Percentiles rank a stretch among this genome's conserved stretches.
These are phyloP conservation scores for Boletus semigastroideus DNA, from an alignment of 1,284 basidiomycete genomes.

Conservation along the genomic window DNA sequence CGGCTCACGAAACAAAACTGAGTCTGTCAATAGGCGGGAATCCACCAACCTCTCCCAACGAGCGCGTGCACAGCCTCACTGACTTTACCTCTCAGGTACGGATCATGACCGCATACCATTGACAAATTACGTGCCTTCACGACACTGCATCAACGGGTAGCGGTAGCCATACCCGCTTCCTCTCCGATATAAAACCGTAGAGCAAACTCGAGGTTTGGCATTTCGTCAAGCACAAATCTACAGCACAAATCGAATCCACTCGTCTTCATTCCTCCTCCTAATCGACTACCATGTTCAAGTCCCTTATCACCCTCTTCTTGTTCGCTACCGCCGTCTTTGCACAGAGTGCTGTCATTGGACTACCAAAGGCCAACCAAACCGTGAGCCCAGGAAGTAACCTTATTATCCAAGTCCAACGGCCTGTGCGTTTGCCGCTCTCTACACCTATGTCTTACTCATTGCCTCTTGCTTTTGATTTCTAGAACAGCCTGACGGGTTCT, in stretches of 20 bases:
- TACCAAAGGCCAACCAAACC: conserved; percentile 13
- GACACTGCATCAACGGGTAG: background rate
- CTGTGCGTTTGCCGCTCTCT: conserved; percentile 18
- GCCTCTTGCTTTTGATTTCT: background rate
- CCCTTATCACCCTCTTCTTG: conserved; percentile 9
- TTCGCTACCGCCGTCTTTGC: conserved; percentile 21
- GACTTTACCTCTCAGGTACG: background rate
- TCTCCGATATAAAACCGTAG: too few species aligned
- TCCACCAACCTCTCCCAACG: background rate
- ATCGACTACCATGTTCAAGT: conserved; percentile 12
- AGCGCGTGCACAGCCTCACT: background rate
- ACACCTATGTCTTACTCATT: background rate
- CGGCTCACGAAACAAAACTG: too few species aligned
- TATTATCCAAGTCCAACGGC: conserved; percentile 25
- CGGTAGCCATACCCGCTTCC: background rate
- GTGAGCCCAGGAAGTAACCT: conserved; percentile 16
- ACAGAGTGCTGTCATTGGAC: conserved; percentile 16
- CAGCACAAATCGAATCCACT: too few species aligned
- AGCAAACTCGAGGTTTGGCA: too few species aligned
- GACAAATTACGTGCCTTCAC: background rate
- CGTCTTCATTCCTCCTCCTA: background rate
- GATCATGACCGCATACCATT: background rate
- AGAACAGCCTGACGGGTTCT: conserved; percentile 26
- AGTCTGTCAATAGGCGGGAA: too few species aligned
- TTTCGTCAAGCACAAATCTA: background rate